These are phyloP conservation scores for Hypoxylon sp. DNA, from an alignment of 2,329 filamentous ascomycete species.

Conservation along the genomic window DNA sequence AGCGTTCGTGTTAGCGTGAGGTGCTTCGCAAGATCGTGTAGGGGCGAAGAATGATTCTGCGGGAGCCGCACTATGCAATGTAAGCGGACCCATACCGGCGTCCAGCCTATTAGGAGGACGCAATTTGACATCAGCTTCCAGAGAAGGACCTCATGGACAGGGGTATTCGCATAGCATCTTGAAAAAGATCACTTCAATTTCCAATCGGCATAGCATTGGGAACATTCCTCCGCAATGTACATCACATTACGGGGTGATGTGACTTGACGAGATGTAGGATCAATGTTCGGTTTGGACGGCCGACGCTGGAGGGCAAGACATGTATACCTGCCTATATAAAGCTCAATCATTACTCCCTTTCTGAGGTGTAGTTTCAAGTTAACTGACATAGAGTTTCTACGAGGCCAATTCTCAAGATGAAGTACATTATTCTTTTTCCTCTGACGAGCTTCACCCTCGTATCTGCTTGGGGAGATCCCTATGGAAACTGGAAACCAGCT, in stretches of 20 bases:
- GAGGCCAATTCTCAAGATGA: neutral
- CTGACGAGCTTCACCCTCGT: neutral
- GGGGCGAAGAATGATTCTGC: no score
- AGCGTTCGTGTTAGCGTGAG: no score
- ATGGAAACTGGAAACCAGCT: neutral
- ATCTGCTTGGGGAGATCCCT: neutral
- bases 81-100: no score
- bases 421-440: neutral
- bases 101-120: no score
- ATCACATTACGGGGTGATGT: neutral
- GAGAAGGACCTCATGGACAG: no score
- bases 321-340: neutral
- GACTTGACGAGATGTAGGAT: neutral
- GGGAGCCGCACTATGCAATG: no score
- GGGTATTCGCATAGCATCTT: no score
- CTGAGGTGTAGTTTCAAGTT: neutral
- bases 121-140: no score
- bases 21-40: no score
- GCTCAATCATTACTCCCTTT: neutral
- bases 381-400: neutral
- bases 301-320: neutral
- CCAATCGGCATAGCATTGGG: no score
- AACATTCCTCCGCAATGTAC: neutral
- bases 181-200: no score
- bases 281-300: neutral